Conservation (phyloP, 2,329 filamentous ascomycete genomes). For the Atkinsonella texensis region DNA sequence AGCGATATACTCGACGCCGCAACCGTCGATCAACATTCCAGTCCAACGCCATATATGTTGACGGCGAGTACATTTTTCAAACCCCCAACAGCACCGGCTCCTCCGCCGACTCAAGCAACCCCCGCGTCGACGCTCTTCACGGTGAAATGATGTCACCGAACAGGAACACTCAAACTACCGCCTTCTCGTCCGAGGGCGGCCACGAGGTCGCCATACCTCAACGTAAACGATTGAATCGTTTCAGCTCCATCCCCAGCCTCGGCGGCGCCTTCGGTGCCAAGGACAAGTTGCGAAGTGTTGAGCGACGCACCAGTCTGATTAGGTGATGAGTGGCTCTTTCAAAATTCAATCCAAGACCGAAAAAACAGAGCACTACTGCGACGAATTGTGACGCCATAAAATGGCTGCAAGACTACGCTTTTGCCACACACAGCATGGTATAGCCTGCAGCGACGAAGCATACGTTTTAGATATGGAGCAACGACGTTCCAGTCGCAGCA, state of each 20-base stretch:
- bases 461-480: background rate
- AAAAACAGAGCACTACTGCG: background rate
- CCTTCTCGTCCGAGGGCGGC: conserved; percentile 13
- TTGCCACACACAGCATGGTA: background rate
- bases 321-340: conserved; percentile 13
- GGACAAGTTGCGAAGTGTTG: conserved; percentile 21
- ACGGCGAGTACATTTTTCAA: conserved; percentile 88
- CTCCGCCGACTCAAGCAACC: conserved; percentile 32
- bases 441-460: background rate
- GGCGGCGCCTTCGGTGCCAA: conserved; percentile 24
- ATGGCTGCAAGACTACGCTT: background rate
- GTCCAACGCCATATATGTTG: conserved; percentile 81
- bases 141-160: conserved; percentile 18
- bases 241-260: conserved; percentile 45
- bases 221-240: conserved; percentile 41
- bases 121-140: conserved; percentile 24
- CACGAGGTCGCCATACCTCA: conserved; percentile 17
- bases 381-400: background rate
- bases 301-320: conserved; percentile 31
- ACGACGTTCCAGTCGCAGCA: background rate
- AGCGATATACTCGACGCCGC: conserved; percentile 85
- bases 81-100: conserved; percentile 47
- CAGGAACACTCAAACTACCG: conserved; percentile 9
- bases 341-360: background rate
- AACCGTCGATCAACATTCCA: conserved; percentile 78